Evolutionary conservation across 176 grass and related monocot species (phyloP), one percentile per base, ranked within the genome.

Genomic region (Oropetium thomaeum): DNA sequence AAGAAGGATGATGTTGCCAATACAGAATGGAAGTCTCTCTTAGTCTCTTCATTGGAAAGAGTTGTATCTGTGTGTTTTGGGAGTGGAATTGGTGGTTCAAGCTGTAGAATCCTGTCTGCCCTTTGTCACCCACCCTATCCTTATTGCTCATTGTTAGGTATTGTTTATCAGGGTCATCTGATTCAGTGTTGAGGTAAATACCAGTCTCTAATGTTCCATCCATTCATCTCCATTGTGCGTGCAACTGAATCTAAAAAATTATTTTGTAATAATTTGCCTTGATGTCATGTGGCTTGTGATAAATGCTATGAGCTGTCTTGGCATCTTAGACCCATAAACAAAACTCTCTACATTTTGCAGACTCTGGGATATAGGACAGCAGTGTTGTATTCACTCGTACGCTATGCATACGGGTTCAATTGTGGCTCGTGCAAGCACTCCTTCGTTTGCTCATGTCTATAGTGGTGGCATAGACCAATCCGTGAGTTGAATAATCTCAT

Each of bases 321-420:
- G 39, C 23, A 38, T 74, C 58, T 39, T 76, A 45, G 70, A 15
- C 54, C 15, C 8, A 64, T 65, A 48, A 22, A 22, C 7, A 22
- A 22, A 52, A 52, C 49, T 66, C 29, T 64, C 75, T 58, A 71
- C 81, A 55, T 81, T 58, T 76, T 80, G 51, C 83, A 99, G 96
- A 71, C 64, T 95, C 71, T 99, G 96, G 96, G 96, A 99, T 91
- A 78, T 99, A 67, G 96, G 96, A 83, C 96, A 99, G 57, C 96
- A 99, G 48, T 87, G 91, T 5, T 99, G 96, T 82, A 80, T 99
- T 61, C 96, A 99, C 83, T 99, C 91, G 79, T 99, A 99, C 84
- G 96, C 89, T 70, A 89, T 99, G 67, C 91, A 99, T 83, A 99
- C 91, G 40, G 89, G 95, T 80, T 99, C 96, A 5, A 89, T 99